A percentile compares a stretch with the other conserved stretches of the same genome.
Evolutionary conservation across 2,329 filamentous ascomycete species (phyloP).

Genomic region (Penicillium sp.): DNA sequence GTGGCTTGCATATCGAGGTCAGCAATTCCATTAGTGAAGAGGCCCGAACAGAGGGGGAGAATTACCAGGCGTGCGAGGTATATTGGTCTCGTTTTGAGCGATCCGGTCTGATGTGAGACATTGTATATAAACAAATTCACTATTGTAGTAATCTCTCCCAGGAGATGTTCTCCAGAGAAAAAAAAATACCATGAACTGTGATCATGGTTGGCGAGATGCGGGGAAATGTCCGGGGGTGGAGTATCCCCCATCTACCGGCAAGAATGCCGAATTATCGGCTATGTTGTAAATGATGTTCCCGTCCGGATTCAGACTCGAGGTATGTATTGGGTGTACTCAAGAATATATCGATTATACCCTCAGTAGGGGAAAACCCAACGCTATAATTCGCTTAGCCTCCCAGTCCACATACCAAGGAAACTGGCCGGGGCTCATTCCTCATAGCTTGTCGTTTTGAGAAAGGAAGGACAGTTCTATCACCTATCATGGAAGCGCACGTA

Average conservation of each 20-base stretch:
- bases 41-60: not conserved
- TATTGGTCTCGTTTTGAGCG: slow-evolving; percentile 5
- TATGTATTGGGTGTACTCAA: not conserved
- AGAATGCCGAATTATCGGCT: not conserved
- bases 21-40: not conserved
- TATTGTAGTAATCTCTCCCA: not conserved
- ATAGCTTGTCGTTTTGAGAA: too few species aligned
- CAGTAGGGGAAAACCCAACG: too few species aligned
- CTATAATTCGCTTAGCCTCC: too few species aligned
- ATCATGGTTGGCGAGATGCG: not conserved
- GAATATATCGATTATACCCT: too few species aligned
- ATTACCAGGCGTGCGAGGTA: not conserved
- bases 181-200: not conserved
- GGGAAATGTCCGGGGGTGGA: slow-evolving; percentile 5
- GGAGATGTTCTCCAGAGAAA: not conserved
- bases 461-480: too few species aligned
- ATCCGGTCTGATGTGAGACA: not conserved
- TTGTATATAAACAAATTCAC: not conserved
- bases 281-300: not conserved
- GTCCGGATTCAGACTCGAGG: not conserved
- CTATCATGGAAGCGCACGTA: too few species aligned
- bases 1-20: not conserved
- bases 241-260: not conserved
- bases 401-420: too few species aligned
- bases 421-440: too few species aligned